Conservation (phyloP, 305 asterid genomes). For the Fraxinus sp. region DNA sequence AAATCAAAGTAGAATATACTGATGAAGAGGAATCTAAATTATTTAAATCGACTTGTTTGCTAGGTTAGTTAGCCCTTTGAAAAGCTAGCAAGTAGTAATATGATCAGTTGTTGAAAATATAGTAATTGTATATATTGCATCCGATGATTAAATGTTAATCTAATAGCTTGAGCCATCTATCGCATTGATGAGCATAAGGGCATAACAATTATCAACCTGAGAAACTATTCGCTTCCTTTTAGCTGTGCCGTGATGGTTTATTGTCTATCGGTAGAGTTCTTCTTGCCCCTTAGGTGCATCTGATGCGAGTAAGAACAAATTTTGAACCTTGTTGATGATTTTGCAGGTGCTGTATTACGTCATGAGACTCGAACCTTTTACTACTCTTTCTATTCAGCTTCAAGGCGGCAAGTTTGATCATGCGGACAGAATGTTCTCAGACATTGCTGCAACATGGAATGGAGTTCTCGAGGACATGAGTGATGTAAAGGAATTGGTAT, state of each 20-base stretch:
- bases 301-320: slow-evolving; percentile 21
- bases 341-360: slow-evolving; percentile 92
- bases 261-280: neutral
- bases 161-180: slow-evolving; percentile 19
- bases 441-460: slow-evolving; percentile 92
- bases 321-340: neutral
- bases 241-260: neutral
- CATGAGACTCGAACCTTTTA: slow-evolving; percentile 89
- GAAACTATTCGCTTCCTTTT: slow-evolving; percentile 13
- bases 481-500: slow-evolving; percentile 94
- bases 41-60: slow-evolving; percentile 8
- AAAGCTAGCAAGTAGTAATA: slow-evolving; percentile 20
- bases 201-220: slow-evolving; percentile 7
- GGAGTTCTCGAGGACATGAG: slow-evolving; percentile 99
- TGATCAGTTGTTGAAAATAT: slow-evolving; percentile 9
- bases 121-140: slow-evolving; percentile 7
- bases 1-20: neutral
- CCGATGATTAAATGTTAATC: neutral
- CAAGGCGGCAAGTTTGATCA: slow-evolving; percentile 99
- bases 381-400: slow-evolving; percentile 92
- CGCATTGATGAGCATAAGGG: neutral
- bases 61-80: neutral
- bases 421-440: slow-evolving; percentile 97
- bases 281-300: slow-evolving; percentile 8
- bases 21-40: slow-evolving; percentile 3